A percentile compares a stretch with the other conserved stretches of the same genome.
These are phyloP conservation scores for Aspergillus quadrilineatus DNA, from an alignment of 2,329 filamentous ascomycete species.

Conservation along the genomic window DNA sequence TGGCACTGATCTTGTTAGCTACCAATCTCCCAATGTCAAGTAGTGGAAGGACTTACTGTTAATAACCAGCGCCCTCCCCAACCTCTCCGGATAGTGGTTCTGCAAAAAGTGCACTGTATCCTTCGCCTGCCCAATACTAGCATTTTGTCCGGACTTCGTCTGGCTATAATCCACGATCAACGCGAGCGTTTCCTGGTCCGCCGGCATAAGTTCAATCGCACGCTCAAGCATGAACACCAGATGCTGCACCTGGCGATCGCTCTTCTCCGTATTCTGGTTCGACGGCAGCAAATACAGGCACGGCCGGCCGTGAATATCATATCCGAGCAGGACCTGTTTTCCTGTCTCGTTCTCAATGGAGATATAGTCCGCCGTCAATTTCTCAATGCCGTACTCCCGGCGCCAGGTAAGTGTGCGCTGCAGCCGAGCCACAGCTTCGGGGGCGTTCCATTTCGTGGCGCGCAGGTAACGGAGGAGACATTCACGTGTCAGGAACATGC, in stretches of 20 bases:
- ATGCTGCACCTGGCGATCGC: conserved; percentile 85
- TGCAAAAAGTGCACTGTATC: conserved; percentile 90
- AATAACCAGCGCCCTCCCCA: conserved; percentile 84
- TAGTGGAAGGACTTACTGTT: conserved; percentile 61
- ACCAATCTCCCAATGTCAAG: neutral
- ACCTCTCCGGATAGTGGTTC: conserved; percentile 89
- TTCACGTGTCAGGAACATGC: conserved; percentile 86
- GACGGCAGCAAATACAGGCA: conserved; percentile 89
- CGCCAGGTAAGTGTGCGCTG: conserved; percentile 82
- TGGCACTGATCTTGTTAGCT: conserved; percentile 59
- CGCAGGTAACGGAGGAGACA: conserved; percentile 90
- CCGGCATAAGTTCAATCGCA: conserved; percentile 80
- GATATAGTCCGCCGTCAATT: conserved; percentile 76
- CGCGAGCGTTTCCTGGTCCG: conserved; percentile 81
- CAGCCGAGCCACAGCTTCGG: conserved; percentile 75
- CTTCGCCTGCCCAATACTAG: conserved; percentile 71
- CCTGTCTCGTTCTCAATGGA: conserved; percentile 93
- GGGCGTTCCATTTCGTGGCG: conserved; percentile 83
- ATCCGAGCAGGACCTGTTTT: conserved; percentile 88
- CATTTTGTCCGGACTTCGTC: conserved; percentile 72
- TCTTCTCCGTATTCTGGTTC: conserved; percentile 86
- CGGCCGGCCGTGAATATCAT: conserved; percentile 78
- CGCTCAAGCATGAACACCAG: conserved; percentile 95
- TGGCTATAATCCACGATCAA: conserved; percentile 90
- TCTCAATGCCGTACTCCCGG: conserved; percentile 80